Evolutionary conservation across 1,284 basidiomycete species (phyloP), one percentile per base, ranked within the genome.

Genomic region (Irpex sp.): DNA sequence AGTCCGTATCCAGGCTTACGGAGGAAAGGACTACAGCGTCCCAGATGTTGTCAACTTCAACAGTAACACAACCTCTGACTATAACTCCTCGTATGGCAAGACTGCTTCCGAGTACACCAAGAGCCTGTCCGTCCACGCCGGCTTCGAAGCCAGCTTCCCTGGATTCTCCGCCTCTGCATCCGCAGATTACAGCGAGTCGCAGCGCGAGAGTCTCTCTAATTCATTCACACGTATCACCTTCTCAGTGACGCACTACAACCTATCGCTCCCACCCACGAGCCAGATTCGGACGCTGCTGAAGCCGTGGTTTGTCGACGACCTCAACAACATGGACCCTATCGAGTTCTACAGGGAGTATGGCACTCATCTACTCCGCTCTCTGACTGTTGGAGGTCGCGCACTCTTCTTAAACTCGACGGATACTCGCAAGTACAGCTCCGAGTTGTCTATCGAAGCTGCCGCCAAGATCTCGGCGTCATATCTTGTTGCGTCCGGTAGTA

Each of bases 381-480:
- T 60, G 7, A 60, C 47, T 37, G 34, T 60, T 17, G 59, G 59
- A 2, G 59, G 59, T 7, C 59, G 59, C 15, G 59, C 59, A 11
- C n/a, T 51, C 7, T 60, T 60, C 47, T 60, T 60, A 26, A 15
- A 19, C 40, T 49, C 59, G 26, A 60, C 59, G 5, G 59, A 60
- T 26, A 60, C 44, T 60, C 59, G 59, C 59, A 49, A 17, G 11
- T 60, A 60, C 48, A 31, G 48, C 31, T 60, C 59, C 15, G 7
- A 9, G 8, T 3, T 26, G 5, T 60, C 59, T 26, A 17, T 60
- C 48, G 59, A 60, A 60, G 40, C 47, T 38, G 38, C 59, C 17
- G 59, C 59, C 3, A 60, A 60, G 34, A 21, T 60, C 47, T 60
- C 59, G 9, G 59, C 59, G 5, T 60, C 59, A 5, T 60, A 60